A percentile compares a stretch with the other conserved stretches of the same genome.
Conservation (phyloP, 2,329 filamentous ascomycete species). For the Hirsutella thompsonii region DNA sequence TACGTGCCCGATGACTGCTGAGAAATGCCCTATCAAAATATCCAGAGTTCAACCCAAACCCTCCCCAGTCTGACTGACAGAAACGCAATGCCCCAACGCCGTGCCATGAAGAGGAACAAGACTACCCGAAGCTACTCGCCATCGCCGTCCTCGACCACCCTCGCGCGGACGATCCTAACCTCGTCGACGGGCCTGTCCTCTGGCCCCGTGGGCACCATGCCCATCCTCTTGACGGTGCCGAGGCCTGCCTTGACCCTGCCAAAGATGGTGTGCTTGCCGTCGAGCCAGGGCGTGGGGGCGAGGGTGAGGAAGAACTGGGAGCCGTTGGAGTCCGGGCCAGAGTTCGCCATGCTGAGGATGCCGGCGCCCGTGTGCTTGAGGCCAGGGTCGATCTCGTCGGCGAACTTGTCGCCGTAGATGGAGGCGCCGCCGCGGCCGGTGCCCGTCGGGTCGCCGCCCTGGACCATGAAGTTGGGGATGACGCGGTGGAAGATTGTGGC, state of each 20-base stretch:
- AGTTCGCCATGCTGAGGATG: constrained; percentile 93
- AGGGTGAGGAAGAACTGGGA: constrained; percentile 94
- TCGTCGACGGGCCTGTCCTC: constrained; percentile 76
- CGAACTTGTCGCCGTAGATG: constrained; percentile 90
- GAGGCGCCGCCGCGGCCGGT: constrained; percentile 79
- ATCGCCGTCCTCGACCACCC: constrained; percentile 49
- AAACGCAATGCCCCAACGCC: background rate
- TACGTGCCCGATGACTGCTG: no score
- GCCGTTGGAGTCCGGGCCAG: constrained; percentile 84
- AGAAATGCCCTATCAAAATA: background rate
- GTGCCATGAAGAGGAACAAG: background rate
- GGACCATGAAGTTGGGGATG: constrained; percentile 93
- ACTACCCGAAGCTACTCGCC: constrained; percentile 5
- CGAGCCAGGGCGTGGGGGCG: constrained; percentile 88
- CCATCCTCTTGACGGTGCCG: constrained; percentile 75
- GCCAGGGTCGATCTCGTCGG: constrained; percentile 68
- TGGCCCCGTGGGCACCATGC: constrained; percentile 66
- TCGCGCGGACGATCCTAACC: constrained; percentile 65
- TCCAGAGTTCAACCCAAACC: no score
- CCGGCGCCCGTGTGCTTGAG: constrained; percentile 90
- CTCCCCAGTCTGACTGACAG: no score
- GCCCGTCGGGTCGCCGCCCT: constrained; percentile 87
- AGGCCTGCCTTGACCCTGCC: constrained; percentile 78
- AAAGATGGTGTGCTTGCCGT: constrained; percentile 96
- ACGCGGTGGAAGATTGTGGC: constrained; percentile 80